Evolutionary conservation across 1,139 yeast genomes (phyloP), one percentile per base, ranked within the genome.

Genomic region (Blastobotrys serpentis): DNA sequence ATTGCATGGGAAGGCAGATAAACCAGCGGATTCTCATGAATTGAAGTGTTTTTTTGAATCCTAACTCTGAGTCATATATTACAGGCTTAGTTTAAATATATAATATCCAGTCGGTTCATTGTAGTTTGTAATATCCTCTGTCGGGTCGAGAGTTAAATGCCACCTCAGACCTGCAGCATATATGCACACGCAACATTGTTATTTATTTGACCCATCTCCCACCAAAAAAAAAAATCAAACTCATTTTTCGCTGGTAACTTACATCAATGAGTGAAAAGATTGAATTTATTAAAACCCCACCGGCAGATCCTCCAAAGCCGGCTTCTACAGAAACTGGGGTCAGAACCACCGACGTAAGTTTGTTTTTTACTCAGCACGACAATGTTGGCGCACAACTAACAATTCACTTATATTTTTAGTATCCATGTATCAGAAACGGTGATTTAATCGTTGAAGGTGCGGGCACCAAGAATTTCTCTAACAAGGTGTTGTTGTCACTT

Each of bases 381-480:
- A n/a, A n/a, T n/a, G n/a, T n/a, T n/a, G n/a, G n/a, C n/a, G n/a
- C n/a, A n/a, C n/a, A n/a, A n/a, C n/a, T n/a, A n/a, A n/a, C n/a
- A n/a, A n/a, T n/a, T n/a, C 23, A 16, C 5, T 18, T 36, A 11
- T 16, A 13, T n/a, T 11, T 5, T 5, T 11, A 33, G 67, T 70
- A 58, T 46, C 95, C 95, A 30, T 72, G 94, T 10, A 88, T 88
- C 65, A 79, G 84, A 60, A 88, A 88, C 66, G 95, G 94, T 8
- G 90, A 90, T 19, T 74, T 87, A 56, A 89, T 95, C 33, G 96
- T 95, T 5, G 97, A 88, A 66, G 97, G 96, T 39, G 88, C 96
- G 4, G 90, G 95, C 22, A 75, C 89, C 38, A 81, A 80, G 62
- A 79, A 82, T 59, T 88, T 89, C 70, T 78, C 80, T 68, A 89